A percentile compares a stretch with the other conserved stretches of the same genome.
phyloP scores from a whole-genome alignment of 306 rosid genomes.

The Adenanthera pavonina region DNA sequence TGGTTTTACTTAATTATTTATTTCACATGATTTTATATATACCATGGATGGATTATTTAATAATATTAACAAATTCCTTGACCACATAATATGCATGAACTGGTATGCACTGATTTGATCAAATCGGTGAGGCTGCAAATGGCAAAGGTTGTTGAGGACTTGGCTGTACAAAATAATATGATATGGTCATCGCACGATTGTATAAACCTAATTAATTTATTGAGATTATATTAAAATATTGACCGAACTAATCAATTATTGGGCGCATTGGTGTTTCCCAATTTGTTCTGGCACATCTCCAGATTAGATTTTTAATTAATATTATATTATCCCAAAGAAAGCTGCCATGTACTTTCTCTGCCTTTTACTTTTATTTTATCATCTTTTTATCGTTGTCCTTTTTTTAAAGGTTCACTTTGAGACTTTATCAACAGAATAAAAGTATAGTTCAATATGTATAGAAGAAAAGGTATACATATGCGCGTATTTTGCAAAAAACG shows the following conservation, averaged over 20 bases:
- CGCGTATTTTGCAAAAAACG: constrained; percentile 16
- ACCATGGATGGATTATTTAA: background rate
- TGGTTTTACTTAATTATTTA: too few species aligned
- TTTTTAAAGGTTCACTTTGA: background rate
- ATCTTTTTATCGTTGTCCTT: constrained; percentile 4
- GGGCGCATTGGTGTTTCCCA: background rate
- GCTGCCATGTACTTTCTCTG: background rate
- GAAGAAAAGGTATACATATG: background rate
- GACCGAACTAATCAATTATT: constrained; percentile 44
- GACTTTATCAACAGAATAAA: constrained; percentile 13
- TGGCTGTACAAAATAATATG: constrained; percentile 24
- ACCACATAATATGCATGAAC: constrained; percentile 39
- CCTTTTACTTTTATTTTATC: background rate
- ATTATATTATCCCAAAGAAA: background rate
- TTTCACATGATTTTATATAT: background rate
- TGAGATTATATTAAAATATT: constrained; percentile 22
- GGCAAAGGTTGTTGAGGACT: constrained; percentile 61
- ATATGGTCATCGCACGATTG: constrained; percentile 29
- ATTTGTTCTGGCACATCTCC: constrained; percentile 31
- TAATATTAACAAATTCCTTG: constrained; percentile 15
- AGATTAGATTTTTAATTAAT: background rate
- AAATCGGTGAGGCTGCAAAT: constrained; percentile 35
- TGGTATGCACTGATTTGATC: constrained; percentile 47
- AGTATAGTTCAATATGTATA: background rate
- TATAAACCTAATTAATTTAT: background rate